Base-by-base conservation (phyloP, 2,329 filamentous ascomycete species). In the Daldinia sp. region DNA sequence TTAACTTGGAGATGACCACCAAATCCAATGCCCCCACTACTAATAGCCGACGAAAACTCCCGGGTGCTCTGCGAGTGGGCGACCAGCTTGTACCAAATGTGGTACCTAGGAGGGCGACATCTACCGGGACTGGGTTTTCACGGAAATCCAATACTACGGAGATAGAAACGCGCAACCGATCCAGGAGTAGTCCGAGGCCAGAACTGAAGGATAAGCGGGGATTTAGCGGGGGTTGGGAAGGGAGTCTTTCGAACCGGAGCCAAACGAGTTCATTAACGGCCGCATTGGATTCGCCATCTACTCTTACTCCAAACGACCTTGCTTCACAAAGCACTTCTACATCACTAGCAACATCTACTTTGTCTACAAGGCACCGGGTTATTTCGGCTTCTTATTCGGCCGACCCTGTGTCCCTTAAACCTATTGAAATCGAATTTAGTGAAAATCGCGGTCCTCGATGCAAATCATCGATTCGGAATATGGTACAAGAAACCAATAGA, bases 81-180 rank as follows among this genome's bases (percentile, higher is more conserved):
- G 69, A 62, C 32, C 68, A 71, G 5, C 65, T 39, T 27, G 45
- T 37, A 51, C 50, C 50, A 35, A 68, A 21, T 30, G 41, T 64
- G 0, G 15, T 75, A 8, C 79, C 80, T 21, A 77, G 76, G 29
- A 76, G 81, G 21, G 76, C 81, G 1, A 78, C 80, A 3, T 84
- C 81, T 39, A 80, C 79, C 0, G 82, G 82, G 0, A 78, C 79
- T 1, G 79, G 80, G 3, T 83, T 80, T 53, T 78, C 83, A 73
- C 78, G 81, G 57, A 75, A 75, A 21, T 75, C 74, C n/a, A 72
- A 55, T 68, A 68, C 70, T 53, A 66, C 49, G 49, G 61, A 45
- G 52, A 69, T 21, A 17, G 68, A 57, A 49, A 54, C 29, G 27
- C 23, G 58, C 7, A 62, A 68, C 11, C 59, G 65, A 45, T 13